These are phyloP conservation scores for Malus orientalis DNA, from an alignment of 306 rosid genomes.

Conservation along the genomic window DNA sequence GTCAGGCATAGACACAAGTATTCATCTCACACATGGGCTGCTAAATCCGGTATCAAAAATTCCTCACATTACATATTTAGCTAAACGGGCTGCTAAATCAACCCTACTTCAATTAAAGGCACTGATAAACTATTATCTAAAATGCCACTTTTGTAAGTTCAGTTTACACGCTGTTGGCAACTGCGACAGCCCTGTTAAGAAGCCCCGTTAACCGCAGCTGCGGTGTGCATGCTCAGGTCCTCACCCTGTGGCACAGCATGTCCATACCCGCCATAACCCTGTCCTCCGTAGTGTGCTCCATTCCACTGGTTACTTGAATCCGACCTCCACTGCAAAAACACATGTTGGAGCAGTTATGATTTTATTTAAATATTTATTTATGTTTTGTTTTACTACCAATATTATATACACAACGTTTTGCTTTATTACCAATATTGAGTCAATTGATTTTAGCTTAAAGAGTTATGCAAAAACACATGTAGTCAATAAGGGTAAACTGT, in stretches of 20 bases:
- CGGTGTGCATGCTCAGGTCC: conserved; percentile 53
- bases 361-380: no score
- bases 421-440: no score
- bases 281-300: conserved; percentile 58
- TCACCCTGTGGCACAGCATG: conserved; percentile 55
- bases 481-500: no score
- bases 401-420: no score
- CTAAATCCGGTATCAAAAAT: conserved; percentile 40
- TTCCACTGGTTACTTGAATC: conserved; percentile 59
- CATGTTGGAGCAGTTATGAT: not conserved
- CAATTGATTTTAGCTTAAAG: no score
- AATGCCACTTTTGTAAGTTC: conserved; percentile 19
- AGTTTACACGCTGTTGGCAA: conserved; percentile 16
- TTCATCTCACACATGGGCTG: not conserved
- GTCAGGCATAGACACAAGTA: conserved; percentile 16
- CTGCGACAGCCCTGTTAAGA: conserved; percentile 30
- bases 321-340: conserved; percentile 64
- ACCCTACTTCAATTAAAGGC: conserved; percentile 30
- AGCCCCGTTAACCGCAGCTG: conserved; percentile 65
- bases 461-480: no score
- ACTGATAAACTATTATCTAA: conserved; percentile 11
- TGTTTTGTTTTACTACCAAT: no score
- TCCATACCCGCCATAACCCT: conserved; percentile 57
- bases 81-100: conserved; percentile 37
- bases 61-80: conserved; percentile 37